Percentiles rank a stretch among this genome's conserved stretches.
These are phyloP conservation scores for Sordariomycetes sp. DNA, from an alignment of 2,329 filamentous ascomycete species.

Conservation along the genomic window DNA sequence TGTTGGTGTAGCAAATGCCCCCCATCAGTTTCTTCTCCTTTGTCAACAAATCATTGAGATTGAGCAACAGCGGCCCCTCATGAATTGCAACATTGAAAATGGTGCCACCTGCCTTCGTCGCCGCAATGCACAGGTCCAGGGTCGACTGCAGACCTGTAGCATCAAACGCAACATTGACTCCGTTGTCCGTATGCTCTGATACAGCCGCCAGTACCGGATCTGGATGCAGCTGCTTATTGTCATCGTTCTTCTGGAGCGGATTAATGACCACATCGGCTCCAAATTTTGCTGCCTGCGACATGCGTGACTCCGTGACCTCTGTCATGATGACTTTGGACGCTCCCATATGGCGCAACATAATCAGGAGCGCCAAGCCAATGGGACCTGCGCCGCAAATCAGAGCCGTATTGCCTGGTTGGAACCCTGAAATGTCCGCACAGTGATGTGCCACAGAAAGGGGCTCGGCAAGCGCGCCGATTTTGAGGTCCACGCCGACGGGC, in stretches of 20 bases:
- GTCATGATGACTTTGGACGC: slow-evolving; percentile 46
- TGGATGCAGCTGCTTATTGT: too few species aligned
- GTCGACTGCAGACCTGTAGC: slow-evolving; percentile 9
- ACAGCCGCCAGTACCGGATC: slow-evolving; percentile 8
- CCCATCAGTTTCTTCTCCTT: slow-evolving; percentile 11
- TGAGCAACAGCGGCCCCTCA: slow-evolving; percentile 12
- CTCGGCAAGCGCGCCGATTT: slow-evolving; percentile 50
- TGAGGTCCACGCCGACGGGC: slow-evolving; percentile 39
- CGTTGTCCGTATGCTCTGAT: slow-evolving; percentile 8
- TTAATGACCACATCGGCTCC: slow-evolving; percentile 29
- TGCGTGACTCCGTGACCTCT: slow-evolving; percentile 41
- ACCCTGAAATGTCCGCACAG: too few species aligned
- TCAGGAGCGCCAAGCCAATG: slow-evolving; percentile 51
- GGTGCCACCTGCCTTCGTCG: slow-evolving; percentile 12
- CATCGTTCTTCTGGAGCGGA: slow-evolving; percentile 8
- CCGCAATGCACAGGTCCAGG: not conserved
- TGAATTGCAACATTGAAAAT: slow-evolving; percentile 16
- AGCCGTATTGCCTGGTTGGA: slow-evolving; percentile 18
- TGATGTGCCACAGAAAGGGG: slow-evolving; percentile 54
- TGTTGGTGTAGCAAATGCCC: slow-evolving; percentile 9
- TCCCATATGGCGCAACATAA: slow-evolving; percentile 44
- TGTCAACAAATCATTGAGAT: slow-evolving; percentile 10
- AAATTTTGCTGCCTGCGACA: slow-evolving; percentile 40
- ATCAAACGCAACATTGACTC: slow-evolving; percentile 12
- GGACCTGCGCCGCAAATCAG: slow-evolving; percentile 54